Evolutionary conservation across 176 grass and related monocot genomes (phyloP).

Genomic region (Ampelocalamus luodianensis): DNA sequence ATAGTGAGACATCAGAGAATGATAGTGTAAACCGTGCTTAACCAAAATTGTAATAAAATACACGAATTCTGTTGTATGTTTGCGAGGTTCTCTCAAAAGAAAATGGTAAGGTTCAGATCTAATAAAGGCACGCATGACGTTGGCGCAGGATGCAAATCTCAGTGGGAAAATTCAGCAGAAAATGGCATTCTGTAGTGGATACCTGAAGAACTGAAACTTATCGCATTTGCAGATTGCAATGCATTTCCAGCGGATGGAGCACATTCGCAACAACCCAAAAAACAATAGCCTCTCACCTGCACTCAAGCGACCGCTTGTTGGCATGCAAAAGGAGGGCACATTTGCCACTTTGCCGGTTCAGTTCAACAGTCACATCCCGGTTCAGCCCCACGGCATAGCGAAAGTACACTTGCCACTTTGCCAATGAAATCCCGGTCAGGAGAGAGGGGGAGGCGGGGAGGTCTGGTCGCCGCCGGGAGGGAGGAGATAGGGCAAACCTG

Average conservation of each 20-base stretch:
- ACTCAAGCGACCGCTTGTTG: no score
- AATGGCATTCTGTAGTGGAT: conserved; percentile 9
- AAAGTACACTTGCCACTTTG: not conserved
- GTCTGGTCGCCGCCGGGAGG: no score
- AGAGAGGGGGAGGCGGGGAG: no score
- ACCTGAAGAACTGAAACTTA: not conserved
- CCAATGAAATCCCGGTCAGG: no score
- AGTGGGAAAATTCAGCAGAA: not conserved
- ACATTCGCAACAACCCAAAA: no score
- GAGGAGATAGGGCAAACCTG: no score
- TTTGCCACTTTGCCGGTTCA: no score
- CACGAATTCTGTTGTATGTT: not conserved
- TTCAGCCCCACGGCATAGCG: not conserved
- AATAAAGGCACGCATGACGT: not conserved
- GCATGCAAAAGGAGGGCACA: no score
- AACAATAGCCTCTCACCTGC: no score
- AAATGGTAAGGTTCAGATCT: not conserved
- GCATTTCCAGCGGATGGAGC: no score
- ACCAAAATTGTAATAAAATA: no score
- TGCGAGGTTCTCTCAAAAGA: not conserved
- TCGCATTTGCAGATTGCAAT: no score
- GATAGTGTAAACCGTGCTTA: not conserved
- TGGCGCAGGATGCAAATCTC: not conserved
- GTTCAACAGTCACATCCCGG: not conserved
- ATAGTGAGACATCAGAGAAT: not conserved